A percentile compares a stretch with the other conserved stretches of the same genome.
phyloP scores from a whole-genome alignment of 2,329 filamentous ascomycete species.

The Colletotrichum australisinense region DNA sequence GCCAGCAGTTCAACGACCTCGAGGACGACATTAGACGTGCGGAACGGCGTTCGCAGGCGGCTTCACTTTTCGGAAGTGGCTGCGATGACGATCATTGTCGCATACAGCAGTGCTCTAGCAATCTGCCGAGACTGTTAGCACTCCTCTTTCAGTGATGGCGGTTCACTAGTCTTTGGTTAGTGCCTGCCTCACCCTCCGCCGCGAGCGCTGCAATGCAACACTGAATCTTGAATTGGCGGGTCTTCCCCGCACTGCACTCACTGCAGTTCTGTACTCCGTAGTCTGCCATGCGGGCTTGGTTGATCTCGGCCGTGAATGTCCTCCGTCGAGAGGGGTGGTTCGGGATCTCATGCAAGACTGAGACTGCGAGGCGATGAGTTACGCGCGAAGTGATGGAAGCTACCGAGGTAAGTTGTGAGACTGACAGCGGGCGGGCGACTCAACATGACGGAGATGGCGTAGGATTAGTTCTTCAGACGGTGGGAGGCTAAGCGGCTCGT shows the following conservation, averaged over 20 bases:
- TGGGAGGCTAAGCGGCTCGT: background rate
- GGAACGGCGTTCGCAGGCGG: too few relatives aligned
- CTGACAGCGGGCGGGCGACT: background rate
- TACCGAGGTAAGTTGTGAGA: background rate
- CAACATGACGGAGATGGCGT: background rate
- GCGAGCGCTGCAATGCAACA: background rate
- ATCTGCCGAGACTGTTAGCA: background rate
- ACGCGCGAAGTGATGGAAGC: background rate
- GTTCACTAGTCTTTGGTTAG: slow-evolving; percentile 1
- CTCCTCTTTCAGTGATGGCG: background rate
- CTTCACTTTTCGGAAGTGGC: background rate
- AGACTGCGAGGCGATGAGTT: background rate
- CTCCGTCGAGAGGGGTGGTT: background rate
- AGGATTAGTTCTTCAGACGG: background rate
- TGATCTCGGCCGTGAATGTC: background rate
- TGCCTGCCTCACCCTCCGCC: background rate
- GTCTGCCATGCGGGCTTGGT: background rate
- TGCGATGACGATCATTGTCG: background rate
- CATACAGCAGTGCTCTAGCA: background rate
- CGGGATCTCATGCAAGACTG: background rate
- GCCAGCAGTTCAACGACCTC: background rate
- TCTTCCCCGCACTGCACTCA: background rate
- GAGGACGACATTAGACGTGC: background rate
- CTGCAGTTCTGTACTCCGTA: background rate
- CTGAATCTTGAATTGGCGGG: background rate